phyloP scores from a whole-genome alignment of 768 basidiomycete genomes.

The Kwoniella botswanensis region DNA sequence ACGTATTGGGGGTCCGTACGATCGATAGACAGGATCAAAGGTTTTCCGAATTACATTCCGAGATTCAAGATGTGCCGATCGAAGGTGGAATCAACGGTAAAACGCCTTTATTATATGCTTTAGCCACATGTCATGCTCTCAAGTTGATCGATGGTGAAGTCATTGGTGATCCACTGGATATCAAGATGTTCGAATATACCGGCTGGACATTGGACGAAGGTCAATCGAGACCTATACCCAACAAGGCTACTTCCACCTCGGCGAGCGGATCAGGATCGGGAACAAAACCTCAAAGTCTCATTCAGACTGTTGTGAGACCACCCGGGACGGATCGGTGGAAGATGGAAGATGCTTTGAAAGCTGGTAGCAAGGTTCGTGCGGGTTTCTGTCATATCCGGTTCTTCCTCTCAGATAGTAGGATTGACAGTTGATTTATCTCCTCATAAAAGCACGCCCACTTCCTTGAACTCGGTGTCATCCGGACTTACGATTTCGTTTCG shows the following conservation, averaged over 20 bases:
- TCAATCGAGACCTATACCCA: constrained; percentile 66
- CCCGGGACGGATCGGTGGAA: constrained; percentile 89
- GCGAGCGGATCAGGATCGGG: constrained; percentile 10
- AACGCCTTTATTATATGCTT: constrained; percentile 84
- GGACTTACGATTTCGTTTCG: constrained; percentile 96
- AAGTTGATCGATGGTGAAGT: constrained; percentile 84
- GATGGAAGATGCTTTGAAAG: constrained; percentile 90
- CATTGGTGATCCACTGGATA: constrained; percentile 95
- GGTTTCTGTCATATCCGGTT: too few relatives aligned
- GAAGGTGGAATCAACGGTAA: constrained; percentile 67
- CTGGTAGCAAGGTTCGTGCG: constrained; percentile 75
- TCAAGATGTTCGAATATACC: constrained; percentile 98
- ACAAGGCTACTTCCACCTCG: constrained; percentile 44
- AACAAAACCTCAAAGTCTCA: constrained; percentile 78
- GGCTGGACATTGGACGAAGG: constrained; percentile 96
- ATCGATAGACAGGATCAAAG: constrained; percentile 73
- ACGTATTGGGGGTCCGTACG: constrained; percentile 90
- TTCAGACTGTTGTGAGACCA: constrained; percentile 94
- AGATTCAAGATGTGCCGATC: constrained; percentile 80
- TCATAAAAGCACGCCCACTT: constrained; percentile 99
- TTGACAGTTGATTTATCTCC: too few relatives aligned
- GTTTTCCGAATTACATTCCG: constrained; percentile 88
- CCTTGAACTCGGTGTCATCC: constrained; percentile 92
- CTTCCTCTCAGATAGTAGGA: too few relatives aligned
- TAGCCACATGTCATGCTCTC: constrained; percentile 94